Percentiles rank a stretch among this genome's conserved stretches.
phyloP scores from a whole-genome alignment of 495 filamentous ascomycete species.

The Delitschia confertaspora region DNA sequence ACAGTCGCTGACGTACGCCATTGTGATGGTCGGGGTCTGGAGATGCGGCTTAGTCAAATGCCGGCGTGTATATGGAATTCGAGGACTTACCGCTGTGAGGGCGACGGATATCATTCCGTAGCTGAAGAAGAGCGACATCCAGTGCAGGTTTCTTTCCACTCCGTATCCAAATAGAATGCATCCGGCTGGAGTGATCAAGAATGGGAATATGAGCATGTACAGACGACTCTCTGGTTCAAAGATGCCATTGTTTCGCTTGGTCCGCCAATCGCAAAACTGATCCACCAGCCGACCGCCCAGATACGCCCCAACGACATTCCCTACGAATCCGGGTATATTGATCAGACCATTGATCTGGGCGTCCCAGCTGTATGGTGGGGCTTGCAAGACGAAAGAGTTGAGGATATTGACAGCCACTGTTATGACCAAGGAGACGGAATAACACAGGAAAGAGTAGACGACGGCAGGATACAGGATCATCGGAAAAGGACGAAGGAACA shows the following conservation, averaged over 20 bases:
- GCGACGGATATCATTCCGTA: conserved; percentile 32
- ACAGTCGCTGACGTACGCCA: conserved; percentile 31
- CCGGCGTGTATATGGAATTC: neutral
- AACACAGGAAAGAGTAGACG: conserved; percentile 31
- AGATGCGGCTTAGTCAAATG: neutral
- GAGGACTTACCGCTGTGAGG: conserved; percentile 23
- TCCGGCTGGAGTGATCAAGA: conserved; percentile 29
- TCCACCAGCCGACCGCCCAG: conserved; percentile 29
- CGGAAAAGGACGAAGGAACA: conserved; percentile 32
- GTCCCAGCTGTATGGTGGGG: conserved; percentile 31
- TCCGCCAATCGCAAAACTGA: conserved; percentile 28
- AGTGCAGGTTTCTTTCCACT: conserved; percentile 24
- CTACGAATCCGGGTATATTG: conserved; percentile 33
- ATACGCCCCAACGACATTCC: conserved; percentile 31
- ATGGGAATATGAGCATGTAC: conserved; percentile 27
- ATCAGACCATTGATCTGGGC: conserved; percentile 31
- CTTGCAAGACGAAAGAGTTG: conserved; percentile 32
- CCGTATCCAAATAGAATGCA: conserved; percentile 33
- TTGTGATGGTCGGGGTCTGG: conserved; percentile 22
- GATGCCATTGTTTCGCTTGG: conserved; percentile 29
- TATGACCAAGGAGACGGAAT: conserved; percentile 28
- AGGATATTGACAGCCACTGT: conserved; percentile 33
- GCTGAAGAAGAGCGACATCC: conserved; percentile 32
- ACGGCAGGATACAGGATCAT: conserved; percentile 33
- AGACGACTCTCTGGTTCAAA: conserved; percentile 31